Evolutionary conservation across 371 early-diverging fungal species (phyloP).

Genomic region (Rhizopus delemar): DNA sequence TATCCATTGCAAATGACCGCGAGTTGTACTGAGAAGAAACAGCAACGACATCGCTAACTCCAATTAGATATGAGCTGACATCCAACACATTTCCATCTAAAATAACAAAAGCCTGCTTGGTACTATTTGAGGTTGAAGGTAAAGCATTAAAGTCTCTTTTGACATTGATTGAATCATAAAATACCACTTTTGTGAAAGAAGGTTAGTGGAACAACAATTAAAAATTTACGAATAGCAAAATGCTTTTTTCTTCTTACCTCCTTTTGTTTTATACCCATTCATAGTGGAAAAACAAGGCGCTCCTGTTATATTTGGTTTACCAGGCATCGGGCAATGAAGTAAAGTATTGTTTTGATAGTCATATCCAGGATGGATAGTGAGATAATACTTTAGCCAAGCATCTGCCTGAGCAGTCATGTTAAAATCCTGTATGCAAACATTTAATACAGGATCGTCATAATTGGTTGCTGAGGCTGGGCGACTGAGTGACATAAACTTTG

Average conservation of each 20-base stretch:
- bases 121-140: constrained; percentile 24
- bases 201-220: neutral
- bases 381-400: constrained; percentile 35
- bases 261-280: constrained; percentile 32
- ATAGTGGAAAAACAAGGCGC: constrained; percentile 41
- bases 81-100: constrained; percentile 44
- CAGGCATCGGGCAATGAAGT: constrained; percentile 41
- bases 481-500: constrained; percentile 37
- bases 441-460: constrained; percentile 28
- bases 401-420: constrained; percentile 33
- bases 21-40: constrained; percentile 36
- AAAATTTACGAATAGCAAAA: neutral
- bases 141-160: constrained; percentile 25
- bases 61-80: constrained; percentile 41
- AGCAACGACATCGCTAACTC: constrained; percentile 37
- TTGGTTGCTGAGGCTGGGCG: constrained; percentile 16
- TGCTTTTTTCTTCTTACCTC: neutral
- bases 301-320: constrained; percentile 31
- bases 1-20: constrained; percentile 41
- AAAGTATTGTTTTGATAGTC: constrained; percentile 15
- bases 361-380: constrained; percentile 42
- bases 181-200: constrained; percentile 31
- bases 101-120: constrained; percentile 38
- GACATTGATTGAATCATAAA: constrained; percentile 28
- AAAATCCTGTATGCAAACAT: constrained; percentile 33